Evolutionary conservation across 768 basidiomycete species (phyloP).

Genomic region (Russula foetens): DNA sequence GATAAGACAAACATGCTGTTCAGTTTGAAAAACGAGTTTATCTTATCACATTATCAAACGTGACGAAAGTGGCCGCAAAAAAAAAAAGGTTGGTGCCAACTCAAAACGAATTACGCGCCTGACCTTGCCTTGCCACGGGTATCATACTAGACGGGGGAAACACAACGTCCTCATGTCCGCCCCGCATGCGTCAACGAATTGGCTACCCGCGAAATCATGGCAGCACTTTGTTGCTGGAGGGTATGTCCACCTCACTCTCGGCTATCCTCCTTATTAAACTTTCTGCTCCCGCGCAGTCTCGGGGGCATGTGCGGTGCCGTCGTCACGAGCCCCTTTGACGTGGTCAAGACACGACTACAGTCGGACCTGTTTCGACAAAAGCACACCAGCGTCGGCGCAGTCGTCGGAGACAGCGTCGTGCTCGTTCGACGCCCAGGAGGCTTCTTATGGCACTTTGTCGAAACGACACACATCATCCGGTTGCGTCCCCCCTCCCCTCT

Average conservation of each 20-base stretch:
- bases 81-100: background rate
- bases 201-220: constrained; percentile 71
- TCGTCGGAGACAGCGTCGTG: constrained; percentile 29
- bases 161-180: constrained; percentile 18
- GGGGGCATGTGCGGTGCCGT: constrained; percentile 98
- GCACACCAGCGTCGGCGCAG: constrained; percentile 26
- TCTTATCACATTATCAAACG: constrained; percentile 22
- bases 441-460: constrained; percentile 87
- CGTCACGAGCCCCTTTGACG: constrained; percentile 95
- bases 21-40: constrained; percentile 1
- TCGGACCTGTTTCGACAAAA: constrained; percentile 69
- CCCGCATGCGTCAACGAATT: constrained; percentile 16
- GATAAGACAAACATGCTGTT: constrained; percentile 30
- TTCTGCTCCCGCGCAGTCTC: constrained; percentile 42
- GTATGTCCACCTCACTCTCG: constrained; percentile 29
- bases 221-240: constrained; percentile 82
- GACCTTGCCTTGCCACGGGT: no score
- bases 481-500: constrained; percentile 27
- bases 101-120: no score
- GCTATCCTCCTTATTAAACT: background rate
- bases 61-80: background rate
- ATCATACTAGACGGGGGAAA: no score
- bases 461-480: constrained; percentile 88
- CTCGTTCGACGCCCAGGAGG: constrained; percentile 34
- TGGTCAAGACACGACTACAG: constrained; percentile 95